Conservation (phyloP, 2,329 filamentous ascomycete genomes). For the Plenodomus biglobosus region DNA sequence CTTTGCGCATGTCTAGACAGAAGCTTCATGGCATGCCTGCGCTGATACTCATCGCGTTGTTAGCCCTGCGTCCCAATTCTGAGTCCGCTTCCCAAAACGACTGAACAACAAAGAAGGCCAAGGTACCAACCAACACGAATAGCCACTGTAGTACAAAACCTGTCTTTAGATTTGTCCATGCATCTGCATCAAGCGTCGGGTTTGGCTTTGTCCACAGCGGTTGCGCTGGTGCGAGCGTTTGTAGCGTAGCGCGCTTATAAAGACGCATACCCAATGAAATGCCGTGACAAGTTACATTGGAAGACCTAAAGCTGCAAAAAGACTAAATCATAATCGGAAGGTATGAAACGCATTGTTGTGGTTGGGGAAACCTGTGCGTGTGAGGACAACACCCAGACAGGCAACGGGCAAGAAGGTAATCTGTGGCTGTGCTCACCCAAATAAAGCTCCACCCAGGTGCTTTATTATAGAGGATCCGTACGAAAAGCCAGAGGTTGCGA, state of each 20-base stretch:
- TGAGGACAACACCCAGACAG: conserved; percentile 34
- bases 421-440: conserved; percentile 60
- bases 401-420: conserved; percentile 33
- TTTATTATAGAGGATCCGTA: too few species aligned
- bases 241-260: conserved; percentile 27
- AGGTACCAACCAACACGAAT: conserved; percentile 29
- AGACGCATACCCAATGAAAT: conserved; percentile 40
- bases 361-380: conserved; percentile 39
- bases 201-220: neutral
- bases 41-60: conserved; percentile 18
- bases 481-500: too few species aligned
- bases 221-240: conserved; percentile 6
- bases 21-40: conserved; percentile 20
- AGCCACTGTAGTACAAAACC: conserved; percentile 34
- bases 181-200: conserved; percentile 8
- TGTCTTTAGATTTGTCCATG: conserved; percentile 26
- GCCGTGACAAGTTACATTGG: conserved; percentile 37
- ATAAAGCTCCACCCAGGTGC: too few species aligned
- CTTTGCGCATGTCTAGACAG: conserved; percentile 11
- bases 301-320: conserved; percentile 33
- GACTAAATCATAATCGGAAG: conserved; percentile 44
- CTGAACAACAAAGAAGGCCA: conserved; percentile 29
- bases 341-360: conserved; percentile 37
- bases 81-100: conserved; percentile 30
- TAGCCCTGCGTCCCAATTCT: conserved; percentile 25